phyloP scores from a whole-genome alignment of 331 rosid genomes.

The Pyracantha coccinea region DNA sequence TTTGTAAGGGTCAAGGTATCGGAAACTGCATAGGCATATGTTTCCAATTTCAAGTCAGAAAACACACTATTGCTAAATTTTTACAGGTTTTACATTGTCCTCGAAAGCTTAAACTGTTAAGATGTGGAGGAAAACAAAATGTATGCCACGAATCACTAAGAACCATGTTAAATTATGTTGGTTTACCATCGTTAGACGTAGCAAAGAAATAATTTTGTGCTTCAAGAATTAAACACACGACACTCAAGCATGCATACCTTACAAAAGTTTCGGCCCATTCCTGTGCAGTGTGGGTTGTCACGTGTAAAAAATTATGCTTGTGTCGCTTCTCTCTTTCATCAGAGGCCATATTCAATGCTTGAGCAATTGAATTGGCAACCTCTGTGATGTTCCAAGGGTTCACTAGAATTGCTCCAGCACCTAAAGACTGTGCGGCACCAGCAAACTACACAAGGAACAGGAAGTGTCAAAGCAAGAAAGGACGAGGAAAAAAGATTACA shows the following conservation, averaged over 20 bases:
- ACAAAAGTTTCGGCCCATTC: constrained; percentile 99
- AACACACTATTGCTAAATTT: too few relatives aligned
- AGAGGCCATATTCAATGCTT: constrained; percentile 69
- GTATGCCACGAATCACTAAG: too few relatives aligned
- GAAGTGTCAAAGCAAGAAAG: constrained; percentile 12
- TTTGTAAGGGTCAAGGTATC: too few relatives aligned
- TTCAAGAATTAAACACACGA: background rate
- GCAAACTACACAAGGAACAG: constrained; percentile 64
- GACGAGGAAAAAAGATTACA: background rate
- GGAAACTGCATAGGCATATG: too few relatives aligned
- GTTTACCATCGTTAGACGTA: background rate
- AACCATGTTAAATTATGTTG: background rate
- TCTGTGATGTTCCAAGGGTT: constrained; percentile 95
- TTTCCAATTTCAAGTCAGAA: too few relatives aligned
- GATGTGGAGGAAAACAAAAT: too few relatives aligned
- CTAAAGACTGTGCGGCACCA: constrained; percentile 99
- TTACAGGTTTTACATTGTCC: too few relatives aligned
- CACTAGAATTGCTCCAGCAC: constrained; percentile 93
- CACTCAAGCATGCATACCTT: constrained; percentile 37
- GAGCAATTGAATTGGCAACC: constrained; percentile 66
- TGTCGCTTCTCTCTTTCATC: constrained; percentile 82
- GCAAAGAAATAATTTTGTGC: background rate
- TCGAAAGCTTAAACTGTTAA: too few relatives aligned
- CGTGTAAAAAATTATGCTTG: constrained; percentile 69
- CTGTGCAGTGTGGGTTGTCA: constrained; percentile 87